phyloP scores from a whole-genome alignment of 441 rosid genomes.

The Aleurites moluccanus region DNA sequence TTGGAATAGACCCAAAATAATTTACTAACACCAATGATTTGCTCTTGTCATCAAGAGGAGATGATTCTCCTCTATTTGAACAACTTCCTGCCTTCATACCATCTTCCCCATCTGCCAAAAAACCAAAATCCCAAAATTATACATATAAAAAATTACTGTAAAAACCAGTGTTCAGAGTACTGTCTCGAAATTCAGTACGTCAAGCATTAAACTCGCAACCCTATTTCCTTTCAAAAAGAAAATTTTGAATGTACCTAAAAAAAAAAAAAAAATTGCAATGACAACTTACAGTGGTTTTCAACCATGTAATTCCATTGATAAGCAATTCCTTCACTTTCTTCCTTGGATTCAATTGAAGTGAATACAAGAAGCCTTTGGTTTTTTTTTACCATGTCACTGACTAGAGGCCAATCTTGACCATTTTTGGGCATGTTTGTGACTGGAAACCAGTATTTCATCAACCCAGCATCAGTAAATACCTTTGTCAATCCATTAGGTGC shows the following conservation, averaged over 20 bases:
- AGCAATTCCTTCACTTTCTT: constrained; percentile 52
- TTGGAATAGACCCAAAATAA: constrained; percentile 39
- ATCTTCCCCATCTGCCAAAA: constrained; percentile 3
- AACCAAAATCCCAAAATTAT: background rate
- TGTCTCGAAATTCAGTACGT: too few relatives aligned
- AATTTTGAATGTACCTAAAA: too few relatives aligned
- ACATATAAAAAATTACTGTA: background rate
- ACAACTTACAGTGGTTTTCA: constrained; percentile 7
- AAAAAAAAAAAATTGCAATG: background rate
- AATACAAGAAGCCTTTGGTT: constrained; percentile 77
- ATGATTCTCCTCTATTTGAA: constrained; percentile 3
- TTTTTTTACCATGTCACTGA: constrained; percentile 67
- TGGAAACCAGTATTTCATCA: constrained; percentile 84
- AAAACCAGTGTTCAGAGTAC: too few relatives aligned
- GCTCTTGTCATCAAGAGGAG: constrained; percentile 34
- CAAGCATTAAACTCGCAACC: too few relatives aligned
- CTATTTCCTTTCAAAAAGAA: too few relatives aligned
- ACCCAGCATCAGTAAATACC: constrained; percentile 64
- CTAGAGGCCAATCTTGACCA: constrained; percentile 86
- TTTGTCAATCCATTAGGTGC: constrained; percentile 66
- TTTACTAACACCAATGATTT: constrained; percentile 48
- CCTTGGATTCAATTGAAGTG: constrained; percentile 68
- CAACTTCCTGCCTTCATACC: constrained; percentile 10
- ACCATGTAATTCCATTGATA: constrained; percentile 14
- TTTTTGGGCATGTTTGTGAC: constrained; percentile 60